These are phyloP conservation scores for Microdochium nivale DNA, from an alignment of 2,329 filamentous ascomycete species.

Conservation along the genomic window DNA sequence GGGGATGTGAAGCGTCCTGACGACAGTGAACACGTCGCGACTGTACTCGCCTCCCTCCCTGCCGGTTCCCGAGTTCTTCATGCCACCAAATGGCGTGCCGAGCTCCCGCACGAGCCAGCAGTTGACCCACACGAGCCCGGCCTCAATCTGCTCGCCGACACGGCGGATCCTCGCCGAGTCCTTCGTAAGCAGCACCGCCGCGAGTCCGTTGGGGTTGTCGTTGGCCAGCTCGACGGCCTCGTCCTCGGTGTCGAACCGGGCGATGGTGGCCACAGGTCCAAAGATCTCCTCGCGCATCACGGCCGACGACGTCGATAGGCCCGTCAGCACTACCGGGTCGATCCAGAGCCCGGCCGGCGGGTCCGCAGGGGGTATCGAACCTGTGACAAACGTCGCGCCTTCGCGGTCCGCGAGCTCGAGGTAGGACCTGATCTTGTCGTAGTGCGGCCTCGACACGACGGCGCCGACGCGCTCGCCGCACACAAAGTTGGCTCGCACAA, in stretches of 20 bases:
- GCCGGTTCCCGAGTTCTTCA: slow-evolving; percentile 39
- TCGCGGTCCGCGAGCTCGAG: slow-evolving; percentile 13
- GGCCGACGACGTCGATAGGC: slow-evolving; percentile 28
- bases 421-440: slow-evolving; percentile 16
- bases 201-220: slow-evolving; percentile 35
- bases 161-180: slow-evolving; percentile 43
- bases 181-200: slow-evolving; percentile 47
- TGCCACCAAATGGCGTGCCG: slow-evolving; percentile 38
- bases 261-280: slow-evolving; percentile 47
- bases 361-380: slow-evolving; percentile 8
- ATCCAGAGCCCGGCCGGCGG: slow-evolving; percentile 30
- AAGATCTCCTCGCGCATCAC: slow-evolving; percentile 49
- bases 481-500: slow-evolving; percentile 18
- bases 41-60: slow-evolving; percentile 38
- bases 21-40: slow-evolving; percentile 36
- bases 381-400: slow-evolving; percentile 13
- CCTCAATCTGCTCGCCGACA: slow-evolving; percentile 43
- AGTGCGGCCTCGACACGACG: slow-evolving; percentile 18
- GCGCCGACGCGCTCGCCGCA: slow-evolving; percentile 44
- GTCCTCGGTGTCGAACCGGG: slow-evolving; percentile 49
- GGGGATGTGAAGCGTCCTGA: slow-evolving; percentile 30
- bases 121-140: slow-evolving; percentile 62
- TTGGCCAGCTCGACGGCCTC: slow-evolving; percentile 59
- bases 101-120: slow-evolving; percentile 28
- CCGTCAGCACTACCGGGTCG: slow-evolving; percentile 35